phyloP scores from a whole-genome alignment of 2,329 filamentous ascomycete genomes.

The Venturia asperata region DNA sequence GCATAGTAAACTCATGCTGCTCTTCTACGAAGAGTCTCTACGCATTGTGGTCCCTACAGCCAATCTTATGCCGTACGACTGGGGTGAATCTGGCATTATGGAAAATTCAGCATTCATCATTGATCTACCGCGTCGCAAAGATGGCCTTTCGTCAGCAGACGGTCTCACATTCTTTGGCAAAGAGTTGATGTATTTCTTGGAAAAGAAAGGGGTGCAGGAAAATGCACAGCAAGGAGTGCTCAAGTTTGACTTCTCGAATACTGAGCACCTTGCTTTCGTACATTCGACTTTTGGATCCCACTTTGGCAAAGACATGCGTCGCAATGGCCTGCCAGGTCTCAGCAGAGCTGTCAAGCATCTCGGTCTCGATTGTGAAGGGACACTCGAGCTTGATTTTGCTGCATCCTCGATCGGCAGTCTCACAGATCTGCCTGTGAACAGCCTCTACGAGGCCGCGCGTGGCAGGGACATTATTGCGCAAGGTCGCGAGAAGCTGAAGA shows the following conservation, averaged over 20 bases:
- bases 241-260: conserved; percentile 75
- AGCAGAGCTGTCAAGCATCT: conserved; percentile 58
- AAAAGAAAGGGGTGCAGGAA: conserved; percentile 57
- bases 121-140: conserved; percentile 62
- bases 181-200: conserved; percentile 64
- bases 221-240: conserved; percentile 60
- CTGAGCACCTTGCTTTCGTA: conserved; percentile 67
- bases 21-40: conserved; percentile 68
- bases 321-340: conserved; percentile 68
- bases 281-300: conserved; percentile 65
- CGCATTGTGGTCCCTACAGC: conserved; percentile 80
- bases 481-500: conserved; percentile 7
- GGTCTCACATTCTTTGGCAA: conserved; percentile 54
- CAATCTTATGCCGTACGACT: conserved; percentile 79
- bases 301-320: conserved; percentile 32
- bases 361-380: conserved; percentile 44
- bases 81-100: conserved; percentile 78
- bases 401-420: conserved; percentile 76
- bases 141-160: conserved; percentile 26
- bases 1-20: conserved; percentile 89
- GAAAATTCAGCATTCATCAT: conserved; percentile 92
- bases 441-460: conserved; percentile 52
- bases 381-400: conserved; percentile 65
- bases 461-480: conserved; percentile 32
- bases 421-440: conserved; percentile 57